Evolutionary conservation across 202 grass and related monocot species (phyloP), one percentile per base, ranked within the genome.

Genomic region (Bolboschoenoplectus hybrid): DNA sequence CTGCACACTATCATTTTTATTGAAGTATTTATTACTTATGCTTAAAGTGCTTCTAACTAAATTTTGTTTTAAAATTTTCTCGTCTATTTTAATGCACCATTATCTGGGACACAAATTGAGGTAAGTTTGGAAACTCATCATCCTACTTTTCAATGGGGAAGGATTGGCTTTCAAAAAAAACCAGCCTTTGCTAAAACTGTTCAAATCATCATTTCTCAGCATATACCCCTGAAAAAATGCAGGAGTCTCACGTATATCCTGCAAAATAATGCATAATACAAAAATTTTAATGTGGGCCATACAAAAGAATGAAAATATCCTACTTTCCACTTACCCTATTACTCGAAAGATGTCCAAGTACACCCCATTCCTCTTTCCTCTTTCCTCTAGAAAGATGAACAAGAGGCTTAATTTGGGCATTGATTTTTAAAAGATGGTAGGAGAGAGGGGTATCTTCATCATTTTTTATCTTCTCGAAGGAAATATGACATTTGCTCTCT

Each of bases 1-100:
- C 56, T 3, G 92, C 89, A 70, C 32, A 56, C 6, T 52, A 66
- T 70, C 49, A 69, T 84, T 45, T 67, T 84, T 83, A 12, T 67
- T 83, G 77, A 35, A 35, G 12, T 81, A 26, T 65, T 47, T 45
- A 13, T 26, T 82, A 41, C 9, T 63, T 56, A 32, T 32, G 3
- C 3, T 85, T 45, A 66, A 60, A 56, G n/a, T 58, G 36, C 17
- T 71, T 51, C 67, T 41, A 50, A 56, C 13, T 60, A 40, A 58
- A 56, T n/a, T 53, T 79, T 41, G 6, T 57, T 79, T 39, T 41
- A 17, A 40, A 41, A 40, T 41, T 40, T 40, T 51, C 26, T 35
- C 11, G 14, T 76, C 72, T 53, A 26, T 53, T 26, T 35, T 75
- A 52, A 45, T 75, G 72, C 47, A 35, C 19, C 72, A 14, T 75